These are phyloP conservation scores for Leccinum fibrillosum DNA, from an alignment of 768 basidiomycete species.

Conservation along the genomic window DNA sequence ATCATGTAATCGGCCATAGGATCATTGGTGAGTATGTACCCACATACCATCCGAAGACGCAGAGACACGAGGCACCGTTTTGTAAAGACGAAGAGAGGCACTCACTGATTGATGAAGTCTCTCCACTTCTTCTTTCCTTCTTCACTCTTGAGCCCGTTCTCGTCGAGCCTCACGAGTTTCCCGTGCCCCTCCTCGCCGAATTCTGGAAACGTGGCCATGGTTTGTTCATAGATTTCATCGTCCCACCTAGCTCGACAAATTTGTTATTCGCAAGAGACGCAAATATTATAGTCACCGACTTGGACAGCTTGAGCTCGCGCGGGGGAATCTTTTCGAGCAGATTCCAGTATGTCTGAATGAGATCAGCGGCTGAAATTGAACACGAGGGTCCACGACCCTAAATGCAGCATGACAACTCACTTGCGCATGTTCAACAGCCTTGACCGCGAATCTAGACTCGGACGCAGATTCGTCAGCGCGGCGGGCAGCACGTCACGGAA, in stretches of 20 bases:
- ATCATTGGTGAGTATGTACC: constrained; percentile 3
- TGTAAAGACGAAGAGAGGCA: constrained; percentile 6
- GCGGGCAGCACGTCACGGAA: background rate
- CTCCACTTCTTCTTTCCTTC: constrained; percentile 91
- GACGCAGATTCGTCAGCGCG: constrained; percentile 10
- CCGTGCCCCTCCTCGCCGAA: constrained; percentile 47
- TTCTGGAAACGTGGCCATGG: constrained; percentile 80
- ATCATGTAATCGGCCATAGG: background rate
- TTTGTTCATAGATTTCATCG: constrained; percentile 85
- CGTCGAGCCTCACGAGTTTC: constrained; percentile 62
- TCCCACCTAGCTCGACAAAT: constrained; percentile 56
- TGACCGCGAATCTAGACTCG: constrained; percentile 49
- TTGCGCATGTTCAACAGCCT: constrained; percentile 95
- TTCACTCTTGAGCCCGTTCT: constrained; percentile 88
- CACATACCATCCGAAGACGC: constrained; percentile 1
- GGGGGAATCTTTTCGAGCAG: constrained; percentile 80
- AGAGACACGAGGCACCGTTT: background rate
- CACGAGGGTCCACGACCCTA: constrained; percentile 1
- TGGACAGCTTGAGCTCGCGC: constrained; percentile 73
- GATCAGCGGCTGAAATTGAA: constrained; percentile 10
- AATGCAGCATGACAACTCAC: constrained; percentile 40
- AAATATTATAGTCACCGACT: constrained; percentile 43
- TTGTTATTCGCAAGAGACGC: constrained; percentile 10
- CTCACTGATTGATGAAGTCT: constrained; percentile 74
- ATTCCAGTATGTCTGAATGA: constrained; percentile 86